Percentiles rank a stretch among this genome's conserved stretches.
Conservation (phyloP, 345 rosid genomes). For the Melastoma malabathricum region DNA sequence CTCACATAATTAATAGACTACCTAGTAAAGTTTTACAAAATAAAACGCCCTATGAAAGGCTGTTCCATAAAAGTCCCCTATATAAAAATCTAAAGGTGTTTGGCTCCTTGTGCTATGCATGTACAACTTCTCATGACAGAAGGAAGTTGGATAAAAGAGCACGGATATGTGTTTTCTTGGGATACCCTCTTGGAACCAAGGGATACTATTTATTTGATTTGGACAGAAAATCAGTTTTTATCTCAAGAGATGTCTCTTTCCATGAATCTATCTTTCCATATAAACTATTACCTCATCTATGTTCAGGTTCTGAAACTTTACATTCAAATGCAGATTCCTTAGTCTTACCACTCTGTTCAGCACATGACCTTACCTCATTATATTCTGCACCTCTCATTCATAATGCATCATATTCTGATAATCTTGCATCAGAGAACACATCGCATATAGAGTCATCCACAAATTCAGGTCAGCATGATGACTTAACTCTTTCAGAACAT, state of each 20-base stretch:
- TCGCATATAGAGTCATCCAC: no score
- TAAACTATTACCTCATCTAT: no score
- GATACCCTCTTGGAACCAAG: neutral
- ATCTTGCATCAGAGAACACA: no score
- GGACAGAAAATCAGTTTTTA: neutral
- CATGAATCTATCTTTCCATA: conserved; percentile 1
- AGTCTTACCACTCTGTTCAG: no score
- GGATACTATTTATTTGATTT: neutral
- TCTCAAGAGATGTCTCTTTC: neutral
- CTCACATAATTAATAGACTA: neutral
- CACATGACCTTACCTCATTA: no score
- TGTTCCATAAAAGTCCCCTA: neutral
- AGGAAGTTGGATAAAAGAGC: conserved; percentile 1
- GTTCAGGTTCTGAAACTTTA: no score
- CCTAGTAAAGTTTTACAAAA: neutral
- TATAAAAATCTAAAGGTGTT: neutral
- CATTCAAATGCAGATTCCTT: no score
- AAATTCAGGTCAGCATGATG: no score
- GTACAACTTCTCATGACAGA: no score
- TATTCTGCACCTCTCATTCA: no score
- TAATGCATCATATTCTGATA: no score
- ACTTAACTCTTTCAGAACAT: no score
- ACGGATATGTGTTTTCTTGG: neutral
- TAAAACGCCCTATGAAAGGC: neutral
- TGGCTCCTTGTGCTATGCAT: neutral